Evolutionary conservation across 495 filamentous ascomycete genomes (phyloP).

Genomic region (Trichocladium uniseriatum): DNA sequence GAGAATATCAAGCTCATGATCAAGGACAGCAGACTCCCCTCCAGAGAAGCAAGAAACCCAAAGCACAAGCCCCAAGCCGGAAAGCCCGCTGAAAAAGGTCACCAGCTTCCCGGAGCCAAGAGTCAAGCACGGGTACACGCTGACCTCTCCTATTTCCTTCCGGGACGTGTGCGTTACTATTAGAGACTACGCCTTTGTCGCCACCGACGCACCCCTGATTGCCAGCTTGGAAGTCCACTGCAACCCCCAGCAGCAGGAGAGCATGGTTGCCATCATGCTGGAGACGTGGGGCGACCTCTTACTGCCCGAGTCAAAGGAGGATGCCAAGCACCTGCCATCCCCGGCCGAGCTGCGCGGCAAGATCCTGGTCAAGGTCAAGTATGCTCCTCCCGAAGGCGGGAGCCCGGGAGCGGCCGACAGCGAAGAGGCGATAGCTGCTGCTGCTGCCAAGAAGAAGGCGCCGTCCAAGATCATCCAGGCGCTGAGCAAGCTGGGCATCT

Average conservation of each 20-base stretch:
- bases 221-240: slow-evolving; percentile 88
- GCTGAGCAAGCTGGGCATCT: slow-evolving; percentile 67
- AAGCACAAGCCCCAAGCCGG: slow-evolving; percentile 15
- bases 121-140: slow-evolving; percentile 81
- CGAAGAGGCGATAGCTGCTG: slow-evolving; percentile 9
- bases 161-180: slow-evolving; percentile 75
- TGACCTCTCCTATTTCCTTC: slow-evolving; percentile 81
- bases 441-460: slow-evolving; percentile 29
- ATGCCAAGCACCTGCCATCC: slow-evolving; percentile 48
- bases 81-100: slow-evolving; percentile 7
- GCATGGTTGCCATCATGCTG: slow-evolving; percentile 83
- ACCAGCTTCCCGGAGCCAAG: slow-evolving; percentile 48
- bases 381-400: slow-evolving; percentile 40
- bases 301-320: slow-evolving; percentile 47
- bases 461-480: slow-evolving; percentile 65
- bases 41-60: slow-evolving; percentile 19
- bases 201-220: slow-evolving; percentile 67
- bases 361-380: slow-evolving; percentile 89
- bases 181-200: slow-evolving; percentile 65
- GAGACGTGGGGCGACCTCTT: slow-evolving; percentile 65
- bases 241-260: slow-evolving; percentile 63
- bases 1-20: not conserved
- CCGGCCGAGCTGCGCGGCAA: slow-evolving; percentile 58
- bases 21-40: slow-evolving; percentile 1
- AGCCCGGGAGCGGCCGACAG: not conserved